Conservation (phyloP, 2,329 filamentous ascomycete genomes). For the Trichoderma semiorbis region DNA sequence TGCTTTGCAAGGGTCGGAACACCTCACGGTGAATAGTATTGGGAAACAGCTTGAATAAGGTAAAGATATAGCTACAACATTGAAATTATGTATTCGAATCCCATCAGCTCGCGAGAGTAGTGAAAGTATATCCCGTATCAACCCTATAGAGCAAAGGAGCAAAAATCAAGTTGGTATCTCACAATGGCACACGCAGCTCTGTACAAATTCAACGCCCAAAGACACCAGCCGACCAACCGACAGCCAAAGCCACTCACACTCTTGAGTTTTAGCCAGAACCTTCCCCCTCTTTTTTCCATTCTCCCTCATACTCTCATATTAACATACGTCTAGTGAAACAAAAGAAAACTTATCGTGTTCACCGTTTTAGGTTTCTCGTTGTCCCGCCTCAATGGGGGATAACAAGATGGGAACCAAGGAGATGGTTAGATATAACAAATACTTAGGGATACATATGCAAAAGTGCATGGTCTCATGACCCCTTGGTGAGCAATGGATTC, state of each 20-base stretch:
- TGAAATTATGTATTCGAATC: background rate
- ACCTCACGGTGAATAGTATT: background rate
- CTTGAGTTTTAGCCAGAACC: background rate
- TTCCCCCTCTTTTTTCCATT: background rate
- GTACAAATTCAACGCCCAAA: constrained; percentile 22
- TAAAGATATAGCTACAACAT: background rate
- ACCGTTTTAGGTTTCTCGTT: background rate
- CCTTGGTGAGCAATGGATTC: constrained; percentile 45
- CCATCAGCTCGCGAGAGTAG: background rate
- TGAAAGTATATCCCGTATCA: background rate
- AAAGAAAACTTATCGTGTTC: background rate
- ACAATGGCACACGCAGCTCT: constrained; percentile 21
- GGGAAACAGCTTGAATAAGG: background rate
- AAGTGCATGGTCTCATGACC: constrained; percentile 19
- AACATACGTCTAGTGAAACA: background rate
- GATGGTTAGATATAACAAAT: too few relatives aligned
- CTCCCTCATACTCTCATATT: background rate
- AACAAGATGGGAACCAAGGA: background rate
- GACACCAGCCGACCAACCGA: constrained; percentile 17
- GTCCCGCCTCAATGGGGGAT: too few relatives aligned
- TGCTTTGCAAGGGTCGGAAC: background rate
- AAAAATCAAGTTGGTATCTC: constrained; percentile 28
- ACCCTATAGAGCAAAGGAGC: background rate
- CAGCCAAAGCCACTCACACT: background rate
- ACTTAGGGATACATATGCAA: background rate